These are phyloP conservation scores for Saccharomycopsis sp. DNA, from an alignment of 805 yeast genomes.

Conservation along the genomic window DNA sequence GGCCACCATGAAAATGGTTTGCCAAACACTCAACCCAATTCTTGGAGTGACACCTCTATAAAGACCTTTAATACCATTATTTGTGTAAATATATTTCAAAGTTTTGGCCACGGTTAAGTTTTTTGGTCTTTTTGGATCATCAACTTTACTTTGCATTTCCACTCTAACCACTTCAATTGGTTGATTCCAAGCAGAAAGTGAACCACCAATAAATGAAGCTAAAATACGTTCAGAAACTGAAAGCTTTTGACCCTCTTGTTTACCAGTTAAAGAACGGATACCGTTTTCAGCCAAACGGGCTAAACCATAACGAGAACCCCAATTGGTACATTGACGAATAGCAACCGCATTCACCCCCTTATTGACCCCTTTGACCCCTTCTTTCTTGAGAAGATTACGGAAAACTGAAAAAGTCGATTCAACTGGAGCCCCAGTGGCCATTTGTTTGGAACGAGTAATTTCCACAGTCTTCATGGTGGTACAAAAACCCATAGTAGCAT, in stretches of 20 bases:
- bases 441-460: slow-evolving; percentile 82
- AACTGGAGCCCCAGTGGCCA: slow-evolving; percentile 53
- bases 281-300: slow-evolving; percentile 84
- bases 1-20: slow-evolving; percentile 97
- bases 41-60: slow-evolving; percentile 97
- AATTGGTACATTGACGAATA: slow-evolving; percentile 96
- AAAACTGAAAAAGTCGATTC: slow-evolving; percentile 80
- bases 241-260: slow-evolving; percentile 51
- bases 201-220: slow-evolving; percentile 92
- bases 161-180: slow-evolving; percentile 97
- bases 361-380: slow-evolving; percentile 91
- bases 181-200: slow-evolving; percentile 96
- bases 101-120: slow-evolving; percentile 72
- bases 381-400: slow-evolving; percentile 68
- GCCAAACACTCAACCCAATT: slow-evolving; percentile 95
- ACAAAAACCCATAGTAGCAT: slow-evolving; percentile 94
- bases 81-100: slow-evolving; percentile 68
- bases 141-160: slow-evolving; percentile 95
- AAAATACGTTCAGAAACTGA: slow-evolving; percentile 70
- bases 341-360: slow-evolving; percentile 99
- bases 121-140: slow-evolving; percentile 91
- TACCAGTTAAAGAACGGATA: slow-evolving; percentile 55
- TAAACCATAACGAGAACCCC: slow-evolving; percentile 97
- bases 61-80: slow-evolving; percentile 81
- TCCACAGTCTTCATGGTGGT: slow-evolving; percentile 99